Evolutionary conservation across 1,284 basidiomycete genomes (phyloP).

Genomic region (Ceratobasidium sp.): DNA sequence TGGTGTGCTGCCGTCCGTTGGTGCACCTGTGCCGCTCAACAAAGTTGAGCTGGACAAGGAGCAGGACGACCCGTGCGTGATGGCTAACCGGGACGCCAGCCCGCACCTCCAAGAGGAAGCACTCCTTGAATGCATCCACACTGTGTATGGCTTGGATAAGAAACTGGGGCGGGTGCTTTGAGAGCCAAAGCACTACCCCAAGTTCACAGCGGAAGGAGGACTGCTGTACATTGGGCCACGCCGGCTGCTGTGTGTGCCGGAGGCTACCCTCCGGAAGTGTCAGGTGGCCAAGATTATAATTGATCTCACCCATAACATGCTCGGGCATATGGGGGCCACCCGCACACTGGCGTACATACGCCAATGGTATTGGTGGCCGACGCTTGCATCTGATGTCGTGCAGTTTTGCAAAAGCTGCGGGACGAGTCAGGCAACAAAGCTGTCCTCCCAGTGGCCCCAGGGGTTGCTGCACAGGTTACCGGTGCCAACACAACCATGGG

Average conservation of each 20-base stretch:
- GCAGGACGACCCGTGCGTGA: no score
- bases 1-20: no score
- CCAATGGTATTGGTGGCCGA: conserved; percentile 50
- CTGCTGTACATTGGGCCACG: conserved; percentile 52
- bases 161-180: not conserved
- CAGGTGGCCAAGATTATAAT: conserved; percentile 51
- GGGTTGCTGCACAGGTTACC: conserved; percentile 56
- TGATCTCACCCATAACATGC: conserved; percentile 17
- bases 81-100: no score
- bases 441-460: conserved; percentile 50
- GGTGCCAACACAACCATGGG: conserved; percentile 57
- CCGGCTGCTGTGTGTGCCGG: conserved; percentile 57
- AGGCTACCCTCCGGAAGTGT: conserved; percentile 47
- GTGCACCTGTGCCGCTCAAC: no score
- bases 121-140: no score
- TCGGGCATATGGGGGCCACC: conserved; percentile 47
- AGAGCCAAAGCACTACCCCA: conserved; percentile 49
- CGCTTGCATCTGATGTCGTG: conserved; percentile 43
- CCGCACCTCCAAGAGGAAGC: no score
- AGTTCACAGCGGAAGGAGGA: conserved; percentile 53
- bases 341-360: conserved; percentile 47
- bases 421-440: conserved; percentile 41
- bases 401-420: conserved; percentile 47
- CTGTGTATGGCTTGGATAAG: no score
- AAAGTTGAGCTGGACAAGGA: no score